Base-by-base conservation (phyloP, 169 alveolate genomes). In the Plasmodium berghei region DNA sequence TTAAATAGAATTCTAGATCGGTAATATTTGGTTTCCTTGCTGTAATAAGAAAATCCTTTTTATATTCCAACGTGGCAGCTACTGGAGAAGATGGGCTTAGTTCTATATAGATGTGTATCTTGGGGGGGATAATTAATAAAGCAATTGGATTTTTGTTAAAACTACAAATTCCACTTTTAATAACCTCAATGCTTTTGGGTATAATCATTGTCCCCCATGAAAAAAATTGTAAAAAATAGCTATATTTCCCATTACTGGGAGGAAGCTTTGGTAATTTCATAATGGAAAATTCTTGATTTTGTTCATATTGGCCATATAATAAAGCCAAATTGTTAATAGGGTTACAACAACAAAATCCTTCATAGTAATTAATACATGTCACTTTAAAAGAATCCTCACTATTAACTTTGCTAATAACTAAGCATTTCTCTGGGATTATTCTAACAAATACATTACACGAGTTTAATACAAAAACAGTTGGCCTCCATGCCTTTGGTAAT, bases 401-500 rank as follows among this genome's bases (percentile, higher is more conserved):
- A 18, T 90, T 90, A 2, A 70, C 88, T 12, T 62, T 69, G 10
- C 91, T 83, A 26, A 93, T 86, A 20, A 93, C 91, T 49, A 93
- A 73, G 61, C 93, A 88, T 54, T 88, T 62, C 16, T 73, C 85
- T 6, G 89, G 93, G 0, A 92, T 93, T 62, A 89, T 59, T 10
- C 95, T 74, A 62, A 93, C 74, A 18, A 90, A 73, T 18, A 83
- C 64, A 49, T 72, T 54, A 6, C 93, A 58, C n/a, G 62, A 18
- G 62, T 93, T 90, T 70, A 93, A 49, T 22, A 48, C 48, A 55
- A 88, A 93, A 6, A 93, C 63, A 46, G 87, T 73, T 3, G 95
- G 95, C 55, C 85, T 93, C 95, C 95, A 93, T 14, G 90, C 20
- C 89, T 93, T 93, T 24, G 89, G 93, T 58, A 93, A 89, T 5